These are phyloP conservation scores for Cyanidioschyzon merolae DNA, from an alignment of 23 red algal species.

Conservation along the genomic window DNA sequence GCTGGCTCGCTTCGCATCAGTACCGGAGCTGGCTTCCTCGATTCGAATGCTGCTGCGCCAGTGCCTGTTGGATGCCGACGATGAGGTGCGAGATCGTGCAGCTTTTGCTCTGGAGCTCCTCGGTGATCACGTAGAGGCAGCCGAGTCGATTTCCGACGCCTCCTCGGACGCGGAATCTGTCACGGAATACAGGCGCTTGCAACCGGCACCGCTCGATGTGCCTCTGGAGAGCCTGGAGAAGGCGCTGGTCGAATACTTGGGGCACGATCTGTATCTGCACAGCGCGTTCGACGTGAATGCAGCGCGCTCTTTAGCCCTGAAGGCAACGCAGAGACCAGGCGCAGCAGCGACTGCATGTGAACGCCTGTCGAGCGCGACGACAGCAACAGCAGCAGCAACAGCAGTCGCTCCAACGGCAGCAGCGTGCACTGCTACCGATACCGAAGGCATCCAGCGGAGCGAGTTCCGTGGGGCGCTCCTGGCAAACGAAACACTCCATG, in stretches of 20 bases:
- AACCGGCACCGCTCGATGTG: background rate
- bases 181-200: background rate
- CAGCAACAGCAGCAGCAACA: conserved; percentile 27
- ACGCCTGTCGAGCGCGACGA: background rate
- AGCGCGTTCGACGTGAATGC: background rate
- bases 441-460: background rate
- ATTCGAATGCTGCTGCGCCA: conserved; percentile 79
- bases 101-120: conserved; percentile 53
- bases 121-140: conserved; percentile 29
- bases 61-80: conserved; percentile 82
- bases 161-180: background rate
- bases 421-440: background rate
- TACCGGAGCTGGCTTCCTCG: conserved; percentile 40
- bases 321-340: background rate
- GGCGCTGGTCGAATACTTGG: background rate
- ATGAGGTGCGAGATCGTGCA: conserved; percentile 94
- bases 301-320: background rate
- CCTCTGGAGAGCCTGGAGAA: background rate
- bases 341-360: background rate
- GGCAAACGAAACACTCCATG: background rate
- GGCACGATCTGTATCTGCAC: background rate
- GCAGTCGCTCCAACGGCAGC: conserved; percentile 32
- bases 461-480: background rate
- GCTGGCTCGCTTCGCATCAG: conserved; percentile 58
- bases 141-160: background rate